Conservation (phyloP, 257 asterid species). For the Hygrophila difformis region DNA sequence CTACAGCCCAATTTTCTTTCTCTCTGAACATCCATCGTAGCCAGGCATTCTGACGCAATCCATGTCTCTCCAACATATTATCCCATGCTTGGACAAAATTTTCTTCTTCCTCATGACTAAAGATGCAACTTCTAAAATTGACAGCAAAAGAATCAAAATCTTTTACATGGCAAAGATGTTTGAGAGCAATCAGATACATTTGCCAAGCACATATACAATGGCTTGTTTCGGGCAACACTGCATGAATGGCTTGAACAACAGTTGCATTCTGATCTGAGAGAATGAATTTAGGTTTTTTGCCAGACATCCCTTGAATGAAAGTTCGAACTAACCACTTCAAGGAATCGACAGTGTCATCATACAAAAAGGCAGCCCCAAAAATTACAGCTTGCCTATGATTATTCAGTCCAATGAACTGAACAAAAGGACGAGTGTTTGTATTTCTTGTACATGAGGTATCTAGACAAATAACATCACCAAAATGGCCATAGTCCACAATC, state of each 20-base stretch:
- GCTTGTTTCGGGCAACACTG: conserved; percentile 44
- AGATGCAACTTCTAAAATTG: conserved; percentile 40
- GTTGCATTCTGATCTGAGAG: conserved; percentile 55
- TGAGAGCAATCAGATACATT: conserved; percentile 45
- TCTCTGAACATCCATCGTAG: conserved; percentile 59
- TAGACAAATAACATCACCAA: conserved; percentile 55
- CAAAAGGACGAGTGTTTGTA: conserved; percentile 36
- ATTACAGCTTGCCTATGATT: conserved; percentile 39
- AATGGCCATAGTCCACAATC: conserved; percentile 43
- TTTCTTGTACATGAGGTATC: conserved; percentile 40
- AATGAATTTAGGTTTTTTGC: conserved; percentile 44
- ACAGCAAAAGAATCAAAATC: conserved; percentile 29
- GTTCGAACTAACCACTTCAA: conserved; percentile 48
- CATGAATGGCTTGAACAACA: conserved; percentile 52
- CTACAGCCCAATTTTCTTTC: conserved; percentile 58
- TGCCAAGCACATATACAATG: conserved; percentile 54
- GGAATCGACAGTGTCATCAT: conserved; percentile 46
- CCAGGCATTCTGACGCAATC: conserved; percentile 45
- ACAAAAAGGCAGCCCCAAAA: conserved; percentile 56
- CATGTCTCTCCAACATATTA: conserved; percentile 40
- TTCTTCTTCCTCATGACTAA: conserved; percentile 48
- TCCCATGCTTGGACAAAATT: conserved; percentile 44
- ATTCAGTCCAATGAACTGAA: conserved; percentile 44
- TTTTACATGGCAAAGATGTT: conserved; percentile 38
- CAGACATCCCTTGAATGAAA: conserved; percentile 41